Evolutionary conservation across 208 protist genomes (phyloP).

Genomic region (Trypanosoma congolense): DNA sequence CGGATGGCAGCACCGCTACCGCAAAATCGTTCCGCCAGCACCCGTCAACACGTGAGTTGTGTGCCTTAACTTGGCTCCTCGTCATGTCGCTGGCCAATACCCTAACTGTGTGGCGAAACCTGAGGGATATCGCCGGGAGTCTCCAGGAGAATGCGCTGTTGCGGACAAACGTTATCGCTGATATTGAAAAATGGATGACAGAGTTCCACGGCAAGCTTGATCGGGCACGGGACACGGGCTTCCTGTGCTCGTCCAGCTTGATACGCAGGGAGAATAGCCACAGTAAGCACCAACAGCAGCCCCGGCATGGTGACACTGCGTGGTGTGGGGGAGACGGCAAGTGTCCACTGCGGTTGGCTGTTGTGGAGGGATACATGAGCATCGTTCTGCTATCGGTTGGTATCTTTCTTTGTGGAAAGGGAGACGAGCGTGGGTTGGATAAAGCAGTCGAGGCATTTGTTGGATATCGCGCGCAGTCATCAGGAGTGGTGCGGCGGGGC

Average conservation of each 20-base stretch:
- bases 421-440: slow-evolving; percentile 62
- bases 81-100: slow-evolving; percentile 65
- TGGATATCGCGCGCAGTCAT: slow-evolving; percentile 36
- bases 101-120: slow-evolving; percentile 55
- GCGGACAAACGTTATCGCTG: slow-evolving; percentile 26
- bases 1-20: slow-evolving; percentile 9
- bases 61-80: slow-evolving; percentile 60
- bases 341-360: slow-evolving; percentile 28
- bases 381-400: slow-evolving; percentile 60
- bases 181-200: slow-evolving; percentile 30
- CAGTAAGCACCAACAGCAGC: no score
- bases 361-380: slow-evolving; percentile 65
- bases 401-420: slow-evolving; percentile 55
- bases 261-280: not conserved
- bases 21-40: slow-evolving; percentile 19
- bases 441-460: slow-evolving; percentile 73
- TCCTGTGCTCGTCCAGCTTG: slow-evolving; percentile 16
- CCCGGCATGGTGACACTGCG: slow-evolving; percentile 9
- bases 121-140: slow-evolving; percentile 25
- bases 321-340: slow-evolving; percentile 1
- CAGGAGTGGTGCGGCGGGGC: slow-evolving; percentile 31
- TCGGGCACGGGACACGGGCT: not conserved
- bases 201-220: slow-evolving; percentile 30
- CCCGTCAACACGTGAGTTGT: slow-evolving; percentile 35
- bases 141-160: slow-evolving; percentile 41